phyloP scores from a whole-genome alignment of 257 asterid species.

The Hygrophila difformis region DNA sequence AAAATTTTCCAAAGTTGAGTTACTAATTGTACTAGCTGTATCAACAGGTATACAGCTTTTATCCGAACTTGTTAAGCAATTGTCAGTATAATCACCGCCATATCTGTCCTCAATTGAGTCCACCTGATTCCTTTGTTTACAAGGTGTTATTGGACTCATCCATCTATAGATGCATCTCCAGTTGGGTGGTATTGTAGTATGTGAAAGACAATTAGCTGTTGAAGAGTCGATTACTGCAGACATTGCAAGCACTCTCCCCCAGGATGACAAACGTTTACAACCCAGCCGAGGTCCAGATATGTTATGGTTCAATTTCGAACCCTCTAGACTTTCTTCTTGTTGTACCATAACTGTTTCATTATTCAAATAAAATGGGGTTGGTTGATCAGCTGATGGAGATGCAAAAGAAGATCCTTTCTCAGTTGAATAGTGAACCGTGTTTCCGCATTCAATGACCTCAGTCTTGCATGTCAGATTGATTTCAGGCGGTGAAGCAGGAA shows the following conservation, averaged over 20 bases:
- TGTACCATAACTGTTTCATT: slow-evolving; percentile 20
- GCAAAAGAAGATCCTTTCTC: slow-evolving; percentile 19
- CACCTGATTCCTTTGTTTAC: slow-evolving; percentile 22
- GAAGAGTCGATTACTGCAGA: slow-evolving; percentile 19
- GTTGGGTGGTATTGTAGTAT: slow-evolving; percentile 21
- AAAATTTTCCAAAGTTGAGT: background rate
- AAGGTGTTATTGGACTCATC: slow-evolving; percentile 36
- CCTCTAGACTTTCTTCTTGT: slow-evolving; percentile 22
- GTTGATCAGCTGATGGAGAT: slow-evolving; percentile 27
- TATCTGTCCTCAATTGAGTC: slow-evolving; percentile 16
- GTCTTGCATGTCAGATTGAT: slow-evolving; percentile 21
- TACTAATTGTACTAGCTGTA: slow-evolving; percentile 17
- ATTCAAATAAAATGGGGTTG: slow-evolving; percentile 16
- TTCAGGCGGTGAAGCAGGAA: slow-evolving; percentile 42
- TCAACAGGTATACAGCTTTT: slow-evolving; percentile 12
- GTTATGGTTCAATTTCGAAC: slow-evolving; percentile 25
- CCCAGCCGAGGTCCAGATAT: slow-evolving; percentile 21
- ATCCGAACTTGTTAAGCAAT: slow-evolving; percentile 14
- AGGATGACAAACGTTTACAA: slow-evolving; percentile 23
- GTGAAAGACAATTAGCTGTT: slow-evolving; percentile 13
- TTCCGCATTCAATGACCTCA: slow-evolving; percentile 23
- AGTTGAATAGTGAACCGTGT: slow-evolving; percentile 21
- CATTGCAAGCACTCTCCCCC: slow-evolving; percentile 28
- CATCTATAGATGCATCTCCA: slow-evolving; percentile 34
- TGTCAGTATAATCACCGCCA: slow-evolving; percentile 10